These are phyloP conservation scores for Fragaria iinumae DNA, from an alignment of 306 rosid genomes.

Conservation along the genomic window DNA sequence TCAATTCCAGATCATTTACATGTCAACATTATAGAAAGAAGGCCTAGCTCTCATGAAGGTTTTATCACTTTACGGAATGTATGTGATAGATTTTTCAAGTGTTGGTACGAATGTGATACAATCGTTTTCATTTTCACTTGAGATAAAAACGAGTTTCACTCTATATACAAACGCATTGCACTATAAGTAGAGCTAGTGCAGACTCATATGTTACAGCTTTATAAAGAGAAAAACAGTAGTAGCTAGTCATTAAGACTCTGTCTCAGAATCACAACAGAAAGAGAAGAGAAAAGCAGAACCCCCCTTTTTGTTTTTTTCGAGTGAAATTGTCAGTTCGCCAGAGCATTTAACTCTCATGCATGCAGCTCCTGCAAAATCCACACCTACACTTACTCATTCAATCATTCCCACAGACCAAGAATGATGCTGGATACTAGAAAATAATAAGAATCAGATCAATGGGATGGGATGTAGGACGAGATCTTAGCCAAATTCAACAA, in stretches of 20 bases:
- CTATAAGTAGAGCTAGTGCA: background rate
- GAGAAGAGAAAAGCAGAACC: background rate
- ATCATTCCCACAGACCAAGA: slow-evolving; percentile 7
- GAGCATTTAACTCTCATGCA: slow-evolving; percentile 11
- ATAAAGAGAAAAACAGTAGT: no score
- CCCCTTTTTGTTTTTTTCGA: background rate
- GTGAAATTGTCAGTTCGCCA: background rate
- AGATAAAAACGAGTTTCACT: no score
- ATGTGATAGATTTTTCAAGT: background rate
- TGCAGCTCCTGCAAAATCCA: background rate
- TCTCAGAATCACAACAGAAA: background rate
- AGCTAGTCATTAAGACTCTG: background rate
- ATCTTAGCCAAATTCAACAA: no score
- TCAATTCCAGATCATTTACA: background rate
- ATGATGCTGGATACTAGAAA: background rate
- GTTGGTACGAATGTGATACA: background rate
- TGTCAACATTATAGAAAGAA: background rate
- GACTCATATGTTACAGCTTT: background rate
- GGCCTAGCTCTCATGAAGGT: background rate
- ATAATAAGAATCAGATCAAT: background rate
- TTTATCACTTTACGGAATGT: background rate
- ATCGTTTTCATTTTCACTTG: background rate
- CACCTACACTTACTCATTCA: no score
- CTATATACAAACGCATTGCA: background rate
- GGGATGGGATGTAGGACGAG: no score